A percentile compares a stretch with the other conserved stretches of the same genome.
These are phyloP conservation scores for Naematelia encephala DNA, from an alignment of 768 basidiomycete genomes.

Conservation along the genomic window DNA sequence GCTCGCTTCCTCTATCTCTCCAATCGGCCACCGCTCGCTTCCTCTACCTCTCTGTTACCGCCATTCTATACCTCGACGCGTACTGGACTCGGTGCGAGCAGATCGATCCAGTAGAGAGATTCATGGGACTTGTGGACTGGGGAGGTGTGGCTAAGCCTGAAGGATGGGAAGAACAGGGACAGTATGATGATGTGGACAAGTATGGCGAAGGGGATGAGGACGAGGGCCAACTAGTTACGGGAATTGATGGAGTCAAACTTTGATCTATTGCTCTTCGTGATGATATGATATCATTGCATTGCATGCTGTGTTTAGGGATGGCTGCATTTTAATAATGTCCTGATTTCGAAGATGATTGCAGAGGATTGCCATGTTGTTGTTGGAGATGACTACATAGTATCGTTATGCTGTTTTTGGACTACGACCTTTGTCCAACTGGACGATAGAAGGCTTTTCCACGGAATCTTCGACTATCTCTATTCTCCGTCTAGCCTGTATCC, in stretches of 20 bases:
- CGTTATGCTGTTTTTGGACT: background rate
- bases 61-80: background rate
- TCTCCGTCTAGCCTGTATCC: background rate
- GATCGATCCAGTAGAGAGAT: conserved; percentile 27
- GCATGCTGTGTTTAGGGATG: too few species aligned
- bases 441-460: background rate
- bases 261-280: background rate
- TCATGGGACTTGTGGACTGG: conserved; percentile 30
- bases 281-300: too few species aligned
- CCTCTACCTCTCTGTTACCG: background rate
- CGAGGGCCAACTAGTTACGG: background rate
- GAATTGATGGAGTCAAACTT: background rate
- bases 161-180: conserved; percentile 22
- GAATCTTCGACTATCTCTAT: background rate
- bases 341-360: too few species aligned
- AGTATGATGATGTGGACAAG: conserved; percentile 11
- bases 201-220: background rate
- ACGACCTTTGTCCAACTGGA: too few species aligned
- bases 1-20: too few species aligned
- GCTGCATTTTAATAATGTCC: too few species aligned
- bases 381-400: too few species aligned
- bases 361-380: too few species aligned
- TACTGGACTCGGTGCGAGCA: background rate
- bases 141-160: conserved; percentile 22
- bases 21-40: background rate